Evolutionary conservation across 495 filamentous ascomycete genomes (phyloP).

Genomic region (Talaromyces ruber): DNA sequence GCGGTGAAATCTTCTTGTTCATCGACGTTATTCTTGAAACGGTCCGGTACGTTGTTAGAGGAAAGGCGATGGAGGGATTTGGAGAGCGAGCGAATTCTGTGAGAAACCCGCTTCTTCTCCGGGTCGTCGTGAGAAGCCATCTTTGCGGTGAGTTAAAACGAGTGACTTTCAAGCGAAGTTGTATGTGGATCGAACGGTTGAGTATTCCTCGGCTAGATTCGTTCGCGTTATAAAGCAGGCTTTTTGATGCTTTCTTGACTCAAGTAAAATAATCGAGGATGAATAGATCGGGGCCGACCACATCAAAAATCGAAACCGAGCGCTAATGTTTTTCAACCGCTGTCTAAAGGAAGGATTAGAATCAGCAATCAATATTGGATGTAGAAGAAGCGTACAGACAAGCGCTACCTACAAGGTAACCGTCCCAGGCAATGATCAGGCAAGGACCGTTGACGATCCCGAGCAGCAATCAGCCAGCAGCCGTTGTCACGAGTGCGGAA

Average conservation of each 20-base stretch:
- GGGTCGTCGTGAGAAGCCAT: conserved; percentile 21
- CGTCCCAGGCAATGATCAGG: background rate
- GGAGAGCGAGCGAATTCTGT: conserved; percentile 53
- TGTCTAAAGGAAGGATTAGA: background rate
- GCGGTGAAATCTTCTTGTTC: conserved; percentile 66
- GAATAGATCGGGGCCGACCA: background rate
- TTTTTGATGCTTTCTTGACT: background rate
- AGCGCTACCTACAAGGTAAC: background rate
- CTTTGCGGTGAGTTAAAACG: background rate
- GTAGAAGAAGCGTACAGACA: background rate
- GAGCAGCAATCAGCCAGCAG: conserved; percentile 4
- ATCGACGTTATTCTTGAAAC: conserved; percentile 65
- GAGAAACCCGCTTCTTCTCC: conserved; percentile 21
- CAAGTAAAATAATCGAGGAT: background rate
- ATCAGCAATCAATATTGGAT: background rate
- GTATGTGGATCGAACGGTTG: background rate
- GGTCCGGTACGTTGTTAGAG: conserved; percentile 69
- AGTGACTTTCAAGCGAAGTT: background rate
- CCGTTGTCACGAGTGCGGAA: conserved; percentile 4
- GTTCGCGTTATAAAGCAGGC: background rate
- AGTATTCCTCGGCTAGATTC: background rate
- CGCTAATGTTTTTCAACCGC: background rate
- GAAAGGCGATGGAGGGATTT: conserved; percentile 46
- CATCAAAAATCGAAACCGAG: background rate
- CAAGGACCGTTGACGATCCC: background rate